These are phyloP conservation scores for Citeromyces hawaiiensis DNA, from an alignment of 1,139 yeast species.

Conservation along the genomic window DNA sequence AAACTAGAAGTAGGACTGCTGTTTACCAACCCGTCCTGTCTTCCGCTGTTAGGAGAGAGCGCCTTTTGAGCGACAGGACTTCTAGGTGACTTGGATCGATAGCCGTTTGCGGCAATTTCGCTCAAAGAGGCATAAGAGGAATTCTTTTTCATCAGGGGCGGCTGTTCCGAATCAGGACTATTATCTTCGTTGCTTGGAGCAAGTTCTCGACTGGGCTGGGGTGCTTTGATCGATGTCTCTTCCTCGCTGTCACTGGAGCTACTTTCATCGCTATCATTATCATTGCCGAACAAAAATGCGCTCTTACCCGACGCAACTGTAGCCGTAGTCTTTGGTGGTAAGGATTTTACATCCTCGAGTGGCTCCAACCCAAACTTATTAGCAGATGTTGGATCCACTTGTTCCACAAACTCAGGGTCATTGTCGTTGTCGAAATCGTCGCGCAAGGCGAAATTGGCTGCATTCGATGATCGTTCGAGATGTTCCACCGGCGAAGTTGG, in stretches of 20 bases:
- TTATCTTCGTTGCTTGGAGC: neutral
- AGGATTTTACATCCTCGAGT: neutral
- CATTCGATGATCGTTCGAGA: neutral
- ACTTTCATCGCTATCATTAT: neutral
- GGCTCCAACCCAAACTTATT: neutral
- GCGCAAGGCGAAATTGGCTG: neutral
- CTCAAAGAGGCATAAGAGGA: conserved; percentile 2
- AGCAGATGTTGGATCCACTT: neutral
- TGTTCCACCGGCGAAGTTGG: neutral
- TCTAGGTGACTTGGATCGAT: neutral
- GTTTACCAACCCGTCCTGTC: neutral
- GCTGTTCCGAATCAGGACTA: neutral
- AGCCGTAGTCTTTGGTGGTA: neutral
- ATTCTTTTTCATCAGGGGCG: neutral
- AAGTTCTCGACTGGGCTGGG: neutral
- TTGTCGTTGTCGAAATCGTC: neutral
- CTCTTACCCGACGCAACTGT: neutral
- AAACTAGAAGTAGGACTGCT: neutral
- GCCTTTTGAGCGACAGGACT: neutral
- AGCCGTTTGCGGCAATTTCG: conserved; percentile 3
- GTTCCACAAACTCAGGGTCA: neutral
- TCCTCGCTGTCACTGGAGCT: neutral
- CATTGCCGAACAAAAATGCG: neutral
- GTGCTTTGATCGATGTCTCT: neutral
- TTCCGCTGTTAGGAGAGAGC: neutral